These are phyloP conservation scores for Alternaria longipes DNA, from an alignment of 2,329 filamentous ascomycete genomes.

Conservation along the genomic window DNA sequence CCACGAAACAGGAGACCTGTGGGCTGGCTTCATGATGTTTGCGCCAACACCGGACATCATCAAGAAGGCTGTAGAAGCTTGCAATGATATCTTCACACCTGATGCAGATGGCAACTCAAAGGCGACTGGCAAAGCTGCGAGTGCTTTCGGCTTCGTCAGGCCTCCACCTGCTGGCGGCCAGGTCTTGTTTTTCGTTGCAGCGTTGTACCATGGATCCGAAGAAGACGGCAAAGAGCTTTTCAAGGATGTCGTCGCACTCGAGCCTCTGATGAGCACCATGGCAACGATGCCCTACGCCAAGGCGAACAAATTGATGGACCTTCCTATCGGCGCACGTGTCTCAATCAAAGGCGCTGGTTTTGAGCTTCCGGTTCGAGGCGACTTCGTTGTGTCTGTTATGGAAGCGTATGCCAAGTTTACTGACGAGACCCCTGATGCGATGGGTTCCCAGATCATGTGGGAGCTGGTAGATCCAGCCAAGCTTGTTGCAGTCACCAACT, in stretches of 20 bases:
- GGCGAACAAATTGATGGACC: slow-evolving; percentile 12
- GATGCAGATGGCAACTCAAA: slow-evolving; percentile 6
- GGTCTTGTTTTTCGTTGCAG: slow-evolving; percentile 10
- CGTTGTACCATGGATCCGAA: slow-evolving; percentile 2
- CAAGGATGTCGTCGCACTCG: slow-evolving; percentile 7
- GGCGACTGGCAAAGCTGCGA: slow-evolving; percentile 7
- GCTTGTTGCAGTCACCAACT: slow-evolving; percentile 14
- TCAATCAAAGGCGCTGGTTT: slow-evolving; percentile 11
- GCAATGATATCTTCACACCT: slow-evolving; percentile 14
- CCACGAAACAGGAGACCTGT: slow-evolving; percentile 19
- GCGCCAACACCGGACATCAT: slow-evolving; percentile 12
- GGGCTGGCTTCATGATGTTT: slow-evolving; percentile 22
- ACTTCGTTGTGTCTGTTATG: slow-evolving; percentile 8
- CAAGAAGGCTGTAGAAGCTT: slow-evolving; percentile 6
- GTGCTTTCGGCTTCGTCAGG: slow-evolving; percentile 15
- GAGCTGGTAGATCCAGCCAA: slow-evolving; percentile 14
- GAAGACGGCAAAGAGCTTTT: slow-evolving; percentile 15
- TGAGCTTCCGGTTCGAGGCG: slow-evolving; percentile 15
- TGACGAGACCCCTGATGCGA: slow-evolving; percentile 4
- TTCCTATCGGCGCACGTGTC: slow-evolving; percentile 11
- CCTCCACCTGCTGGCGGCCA: slow-evolving; percentile 10
- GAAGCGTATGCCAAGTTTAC: slow-evolving; percentile 11
- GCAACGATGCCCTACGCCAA: slow-evolving; percentile 9
- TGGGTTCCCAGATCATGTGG: slow-evolving; percentile 14
- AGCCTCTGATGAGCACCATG: slow-evolving; percentile 14